Base-by-base conservation (phyloP, 148 eudicot genomes). In the Suaeda aralocaspica region DNA sequence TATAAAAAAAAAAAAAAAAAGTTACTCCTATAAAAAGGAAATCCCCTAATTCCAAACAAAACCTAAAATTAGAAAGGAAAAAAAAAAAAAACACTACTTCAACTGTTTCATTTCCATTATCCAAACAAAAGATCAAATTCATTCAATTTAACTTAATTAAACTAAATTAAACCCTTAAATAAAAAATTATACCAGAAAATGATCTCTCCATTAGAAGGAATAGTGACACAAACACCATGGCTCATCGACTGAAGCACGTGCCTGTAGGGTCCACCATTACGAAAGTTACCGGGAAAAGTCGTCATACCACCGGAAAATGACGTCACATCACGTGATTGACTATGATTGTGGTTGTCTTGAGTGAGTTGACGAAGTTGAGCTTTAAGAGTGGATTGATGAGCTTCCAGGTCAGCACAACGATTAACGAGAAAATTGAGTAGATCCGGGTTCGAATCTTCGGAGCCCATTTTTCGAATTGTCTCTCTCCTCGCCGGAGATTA, bases 331-430 rank as follows among this genome's bases (percentile, higher is more conserved):
- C 29, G 16, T 4, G 34, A 10, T 3, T 4, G 8, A 36, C 5
- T 4, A 36, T 4, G 8, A 36, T 4, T 4, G 41, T 36, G 41
- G 41, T 36, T 4, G 5, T 4, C 5, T 36, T 45, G 44, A 21
- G 73, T 24, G 1, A 78, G 21, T 30, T 67, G 44, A 34, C 60
- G 36, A 25, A 78, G 70, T 18, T 72, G 34, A 9, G 71, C 34
- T 30, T 51, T 46, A 8, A 78, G 81, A 22, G 33, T 48, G 26
- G 77, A 65, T 26, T 78, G 74, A 69, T 61, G 31, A 48, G 66
- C 60, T 30, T 78, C 77, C 48, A 78, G 58, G 55, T 78, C 74
- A 70, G 81, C 63, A 55, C 81, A 73, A 10, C 74, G 70, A 69
- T 73, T 65, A 33, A 29, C 81, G 11, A 78, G 6, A 19, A 73